These are phyloP conservation scores for Stemphylium lycopersici DNA, from an alignment of 2,329 filamentous ascomycete genomes.

Conservation along the genomic window DNA sequence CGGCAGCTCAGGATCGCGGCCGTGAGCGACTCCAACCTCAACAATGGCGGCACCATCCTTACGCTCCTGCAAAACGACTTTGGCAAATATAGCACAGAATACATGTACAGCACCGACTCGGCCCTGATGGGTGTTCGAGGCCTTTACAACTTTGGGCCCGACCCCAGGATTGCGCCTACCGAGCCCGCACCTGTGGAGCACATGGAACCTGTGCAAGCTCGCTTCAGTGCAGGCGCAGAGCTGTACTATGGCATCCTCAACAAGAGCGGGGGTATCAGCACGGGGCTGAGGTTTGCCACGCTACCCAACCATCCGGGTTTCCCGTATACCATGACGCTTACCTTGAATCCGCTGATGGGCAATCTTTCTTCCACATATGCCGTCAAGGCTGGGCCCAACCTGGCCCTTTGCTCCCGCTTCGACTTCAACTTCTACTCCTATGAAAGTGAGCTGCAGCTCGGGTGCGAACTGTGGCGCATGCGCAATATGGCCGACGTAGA, in stretches of 20 bases:
- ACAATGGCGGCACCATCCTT: slow-evolving; percentile 77
- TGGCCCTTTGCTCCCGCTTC: slow-evolving; percentile 87
- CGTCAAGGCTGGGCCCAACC: slow-evolving; percentile 80
- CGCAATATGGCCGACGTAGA: slow-evolving; percentile 49
- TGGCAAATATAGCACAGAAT: slow-evolving; percentile 87
- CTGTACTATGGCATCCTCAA: slow-evolving; percentile 95
- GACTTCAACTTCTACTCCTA: slow-evolving; percentile 99
- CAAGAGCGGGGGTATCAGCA: slow-evolving; percentile 89
- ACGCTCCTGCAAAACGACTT: slow-evolving; percentile 80
- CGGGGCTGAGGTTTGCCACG: slow-evolving; percentile 88
- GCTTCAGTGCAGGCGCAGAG: slow-evolving; percentile 90
- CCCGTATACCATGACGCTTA: slow-evolving; percentile 91
- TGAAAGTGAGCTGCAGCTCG: slow-evolving; percentile 90
- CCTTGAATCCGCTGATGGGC: slow-evolving; percentile 91
- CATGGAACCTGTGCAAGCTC: slow-evolving; percentile 69
- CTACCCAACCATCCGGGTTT: slow-evolving; percentile 80
- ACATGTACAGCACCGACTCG: slow-evolving; percentile 90
- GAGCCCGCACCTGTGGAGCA: slow-evolving; percentile 31
- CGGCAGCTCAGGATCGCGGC: slow-evolving; percentile 81
- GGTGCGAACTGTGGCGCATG: slow-evolving; percentile 89
- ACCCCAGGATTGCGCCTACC: slow-evolving; percentile 55
- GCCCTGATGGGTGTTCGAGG: slow-evolving; percentile 85
- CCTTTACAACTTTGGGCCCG: slow-evolving; percentile 91
- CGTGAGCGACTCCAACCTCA: slow-evolving; percentile 73
- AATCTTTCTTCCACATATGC: slow-evolving; percentile 91